Evolutionary conservation across 1,139 yeast species (phyloP), one percentile per base, ranked within the genome.

Genomic region (Suhomyces coccinellae): DNA sequence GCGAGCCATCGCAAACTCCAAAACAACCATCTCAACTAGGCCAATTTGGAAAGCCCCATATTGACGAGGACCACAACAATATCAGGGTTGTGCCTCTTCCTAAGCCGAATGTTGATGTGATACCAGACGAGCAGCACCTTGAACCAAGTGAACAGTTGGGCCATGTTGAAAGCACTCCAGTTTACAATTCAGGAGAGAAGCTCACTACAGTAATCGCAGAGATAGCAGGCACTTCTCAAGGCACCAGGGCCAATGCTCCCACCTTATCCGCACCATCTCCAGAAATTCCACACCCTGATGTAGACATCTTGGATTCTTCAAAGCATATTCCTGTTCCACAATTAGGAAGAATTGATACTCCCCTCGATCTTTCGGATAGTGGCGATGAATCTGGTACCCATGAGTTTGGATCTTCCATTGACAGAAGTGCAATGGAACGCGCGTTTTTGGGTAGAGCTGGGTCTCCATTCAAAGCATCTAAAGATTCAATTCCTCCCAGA

Each of bases 321-420:
- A 34, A 26, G 11, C 41, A 37, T 26, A 48, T 48, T 35, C 47
- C 48, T 8, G 50, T 45, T 38, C 52, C 52, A 11, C 40, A 33
- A 15, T 45, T 49, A 20, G 37, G 43, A 22, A 46, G 38, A 13
- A 27, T 49, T n/a, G 41, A 30, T 15, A 28, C 33, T 13, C 36
- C 40, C 8, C 45, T 37, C 10, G 30, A 39, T n/a, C 33, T 38
- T 12, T 37, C 34, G 11, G 46, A 38, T 14, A 40, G 38, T 16
- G 32, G 24, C 7, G 48, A 42, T 2, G 40, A 41, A 11, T 40
- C 38, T 14, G 37, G 16, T 28, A 22, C 33, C 7, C 34, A 26
- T n/a, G 41, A 33, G 8, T 24, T 41, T n/a, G 32, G 33, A 7
- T 24, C 32, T 9, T 13, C 17, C 9, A 12, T 40, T 11, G 14